Base-by-base conservation (phyloP, 306 rosid species). In the Alnus glutinosa region DNA sequence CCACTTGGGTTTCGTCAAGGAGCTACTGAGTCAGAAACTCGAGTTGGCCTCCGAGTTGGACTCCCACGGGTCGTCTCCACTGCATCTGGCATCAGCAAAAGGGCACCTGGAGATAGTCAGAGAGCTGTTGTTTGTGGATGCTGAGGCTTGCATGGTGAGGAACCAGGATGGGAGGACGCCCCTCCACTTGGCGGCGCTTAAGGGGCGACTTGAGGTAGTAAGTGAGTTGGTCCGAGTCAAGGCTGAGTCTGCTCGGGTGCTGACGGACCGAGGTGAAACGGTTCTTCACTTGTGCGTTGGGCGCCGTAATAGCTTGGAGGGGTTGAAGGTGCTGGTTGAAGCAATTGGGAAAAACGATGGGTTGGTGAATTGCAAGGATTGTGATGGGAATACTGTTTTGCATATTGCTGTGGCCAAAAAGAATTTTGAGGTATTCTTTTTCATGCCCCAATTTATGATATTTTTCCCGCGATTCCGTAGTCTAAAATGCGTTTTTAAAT, bases 351-450 rank as follows among this genome's bases (percentile, higher is more conserved):
- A 36, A 58, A 74, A 70, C 9, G 70, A 70, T 51, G 78, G 61
- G 11, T 79, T 63, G 76, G 63, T 83, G 80, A 75, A 83, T 75
- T 70, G 42, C 70, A 70, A 79, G 62, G 86, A 83, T 54, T 55
- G 34, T 9, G 68, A 83, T 70, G 86, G 86, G 6, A 78, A 74
- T 72, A 79, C 77, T 44, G 63, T 52, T 52, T 61, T 83, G 46
- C 86, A 83, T 46, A 64, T 79, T 30, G 78, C 83, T 15, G 86
- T 75, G 73, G 71, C 80, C 79, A 79, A 70, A 63, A 83, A 71
- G n/a, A 80, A 75, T 34, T 8, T 79, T 11, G 80, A 79, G 86
- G 80, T 83, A 79, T 13, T 5, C 13, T 64, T 71, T 63, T 2
- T 76, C 28, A 44, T 13, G 28, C 28, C 28, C 28, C 28, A 23